Base-by-base conservation (phyloP, 2,329 filamentous ascomycete species). In the Alternaria postmessia region DNA sequence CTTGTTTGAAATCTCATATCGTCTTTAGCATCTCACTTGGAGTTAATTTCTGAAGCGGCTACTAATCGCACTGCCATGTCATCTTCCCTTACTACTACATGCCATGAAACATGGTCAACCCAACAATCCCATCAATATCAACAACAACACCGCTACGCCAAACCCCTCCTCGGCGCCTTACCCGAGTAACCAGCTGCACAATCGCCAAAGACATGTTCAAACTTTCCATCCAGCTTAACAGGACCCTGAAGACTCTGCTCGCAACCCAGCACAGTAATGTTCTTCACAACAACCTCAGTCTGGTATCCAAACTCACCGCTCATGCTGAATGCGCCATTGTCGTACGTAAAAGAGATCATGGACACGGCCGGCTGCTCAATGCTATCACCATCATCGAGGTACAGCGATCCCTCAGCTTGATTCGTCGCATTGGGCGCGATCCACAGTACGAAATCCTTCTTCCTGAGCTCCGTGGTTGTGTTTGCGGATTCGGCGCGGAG, bases 381-480 rank as follows among this genome's bases (percentile, higher is more conserved):
- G 14, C 85, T 88, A 51, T 88, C 87, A 3, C 92, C 92, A 59
- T 95, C 92, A 65, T 95, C 92, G 3, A 94, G 79, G 73, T 94
- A 94, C 51, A 95, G 80, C 48, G 83, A 82, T 0, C 92, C 92
- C 0, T 73, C 73, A 0, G 92, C 92, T n/a, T 81, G 85, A 4
- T 88, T 89, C 38, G 89, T 81, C 1, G 75, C 70, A 8, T 86
- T 87, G 0, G 90, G 83, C 0, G 91, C 89, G 41, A 95, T 84
- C 58, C 94, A 75, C 49, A 95, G 81, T 73, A 91, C 87, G 79
- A 94, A 94, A 66, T 89, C 82, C 68, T 90, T 83, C 71, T 86
- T 85, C 44, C 89, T 83, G 26, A 91, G 79, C 63, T 86, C 91
- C 72, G 71, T 88, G 73, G 75, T 93, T 71, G 81, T 91, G 81